Evolutionary conservation across 768 basidiomycete genomes (phyloP).

Genomic region (Suillus occidentalis): DNA sequence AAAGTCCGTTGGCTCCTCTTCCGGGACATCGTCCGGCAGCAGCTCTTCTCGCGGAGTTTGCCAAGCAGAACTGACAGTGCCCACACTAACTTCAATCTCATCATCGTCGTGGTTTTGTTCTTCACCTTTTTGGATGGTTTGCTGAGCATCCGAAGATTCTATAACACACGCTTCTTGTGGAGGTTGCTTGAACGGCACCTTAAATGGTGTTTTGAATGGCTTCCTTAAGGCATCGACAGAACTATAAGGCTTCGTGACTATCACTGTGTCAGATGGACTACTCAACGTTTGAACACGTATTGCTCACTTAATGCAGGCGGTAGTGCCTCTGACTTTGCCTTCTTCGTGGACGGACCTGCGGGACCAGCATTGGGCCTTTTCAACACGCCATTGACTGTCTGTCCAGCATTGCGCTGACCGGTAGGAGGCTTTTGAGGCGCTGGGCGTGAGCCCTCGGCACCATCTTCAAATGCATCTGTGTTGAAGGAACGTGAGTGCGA

Average conservation of each 20-base stretch:
- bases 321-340: constrained; percentile 20
- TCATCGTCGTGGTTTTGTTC: not conserved
- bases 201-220: constrained; percentile 50
- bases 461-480: not conserved
- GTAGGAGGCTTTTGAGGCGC: not conserved
- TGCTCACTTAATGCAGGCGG: constrained; percentile 25
- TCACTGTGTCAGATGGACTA: not conserved
- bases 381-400: constrained; percentile 16
- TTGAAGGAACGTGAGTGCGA: constrained; percentile 13
- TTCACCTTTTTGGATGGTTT: not conserved
- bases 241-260: constrained; percentile 49
- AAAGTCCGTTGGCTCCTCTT: not conserved
- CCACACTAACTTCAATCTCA: constrained; percentile 4
- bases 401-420: not conserved
- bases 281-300: not conserved
- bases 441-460: not conserved
- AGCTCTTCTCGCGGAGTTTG: not conserved
- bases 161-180: constrained; percentile 7
- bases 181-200: constrained; percentile 35
- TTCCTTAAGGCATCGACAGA: constrained; percentile 44
- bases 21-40: not conserved
- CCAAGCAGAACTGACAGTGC: constrained; percentile 15
- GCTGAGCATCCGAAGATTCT: not conserved
- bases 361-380: constrained; percentile 20
- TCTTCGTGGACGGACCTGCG: constrained; percentile 21